A percentile compares a stretch with the other conserved stretches of the same genome.
Evolutionary conservation across 495 filamentous ascomycete species (phyloP).

Genomic region (Aspergillus asperescens): DNA sequence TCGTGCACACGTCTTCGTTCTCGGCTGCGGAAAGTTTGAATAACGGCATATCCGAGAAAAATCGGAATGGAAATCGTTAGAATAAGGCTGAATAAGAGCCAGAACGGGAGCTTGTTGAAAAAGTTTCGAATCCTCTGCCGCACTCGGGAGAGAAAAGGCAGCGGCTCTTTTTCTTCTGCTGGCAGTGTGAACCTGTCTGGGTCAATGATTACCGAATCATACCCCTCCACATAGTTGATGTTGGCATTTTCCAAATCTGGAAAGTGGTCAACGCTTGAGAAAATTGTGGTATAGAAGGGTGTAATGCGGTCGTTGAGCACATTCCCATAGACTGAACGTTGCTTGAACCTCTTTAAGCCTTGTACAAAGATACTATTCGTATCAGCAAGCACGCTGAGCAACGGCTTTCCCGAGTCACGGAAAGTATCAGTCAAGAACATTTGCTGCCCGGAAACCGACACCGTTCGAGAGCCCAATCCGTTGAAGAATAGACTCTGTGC

Average conservation of each 20-base stretch:
- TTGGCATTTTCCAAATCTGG: conserved; percentile 55
- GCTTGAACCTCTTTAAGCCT: conserved; percentile 67
- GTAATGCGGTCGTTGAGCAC: conserved; percentile 76
- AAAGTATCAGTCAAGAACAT: conserved; percentile 85
- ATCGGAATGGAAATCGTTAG: conserved; percentile 61
- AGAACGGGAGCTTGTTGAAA: conserved; percentile 47
- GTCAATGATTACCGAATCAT: conserved; percentile 72
- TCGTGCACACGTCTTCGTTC: conserved; percentile 73
- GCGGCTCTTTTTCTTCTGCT: conserved; percentile 28
- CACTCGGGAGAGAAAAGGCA: conserved; percentile 25
- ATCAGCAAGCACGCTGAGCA: conserved; percentile 78
- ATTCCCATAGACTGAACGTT: conserved; percentile 75
- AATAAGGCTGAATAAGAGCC: conserved; percentile 57
- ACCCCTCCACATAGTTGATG: conserved; percentile 67
- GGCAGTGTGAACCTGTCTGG: conserved; percentile 55
- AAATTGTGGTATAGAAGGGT: conserved; percentile 73
- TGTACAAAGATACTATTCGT: conserved; percentile 80
- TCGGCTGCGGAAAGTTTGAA: conserved; percentile 68
- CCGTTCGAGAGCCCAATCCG: conserved; percentile 64
- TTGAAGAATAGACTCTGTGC: conserved; percentile 69
- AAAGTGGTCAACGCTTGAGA: conserved; percentile 72
- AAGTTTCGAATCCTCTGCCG: conserved; percentile 27
- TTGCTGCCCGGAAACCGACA: conserved; percentile 79
- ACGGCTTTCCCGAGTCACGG: conserved; percentile 68
- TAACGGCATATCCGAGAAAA: conserved; percentile 67